Base-by-base conservation (phyloP, 139 green algal species). In the Spirogloea muscicola region DNA sequence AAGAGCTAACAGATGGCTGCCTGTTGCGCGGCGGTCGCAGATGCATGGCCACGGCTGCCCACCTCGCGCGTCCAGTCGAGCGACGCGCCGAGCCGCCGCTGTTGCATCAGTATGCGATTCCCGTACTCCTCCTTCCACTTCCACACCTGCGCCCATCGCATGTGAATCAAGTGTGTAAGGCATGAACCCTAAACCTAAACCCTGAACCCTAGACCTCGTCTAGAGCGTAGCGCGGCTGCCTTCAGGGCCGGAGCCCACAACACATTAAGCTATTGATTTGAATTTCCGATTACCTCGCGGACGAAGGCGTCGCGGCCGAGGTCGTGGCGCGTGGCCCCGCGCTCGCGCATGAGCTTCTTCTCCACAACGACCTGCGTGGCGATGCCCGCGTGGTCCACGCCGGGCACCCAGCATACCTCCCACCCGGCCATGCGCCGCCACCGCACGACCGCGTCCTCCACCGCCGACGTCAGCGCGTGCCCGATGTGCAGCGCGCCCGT, bases 401-500 rank as follows among this genome's bases (percentile, higher is more conserved):
- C 94, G 0, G 94, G 94, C 48, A 98, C 83, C 94, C 94, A 98
- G 61, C 97, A 83, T 43, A 87, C 84, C 34, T 97, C 92, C 79
- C 90, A 91, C 31, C 94, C 94, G 13, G 82, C 88, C 94, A 98
- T 98, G 51, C 94, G 86, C 52, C 86, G 73, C 87, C 89, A 97
- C 18, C 94, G 80, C n/a, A 91, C 84, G 68, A 98, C 89, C 4
- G 91, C 93, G 85, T 99, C 94, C 89, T 97, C 82, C 49, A 94
- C 86, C 36, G 90, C 43, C 60, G 89, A 90, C 18, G 87, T 94
- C 1, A 96, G 86, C 3, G 91, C 95, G 77, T 99, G 94, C 25
- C 94, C 94, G 42, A 99, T 92, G 85, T 99, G 94, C 81, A 99
- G 88, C 33, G 87, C 86, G 38, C 94, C 94, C 1, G 94, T 99